phyloP scores from a whole-genome alignment of 139 green algal species.

The Pleodorina starrii region DNA sequence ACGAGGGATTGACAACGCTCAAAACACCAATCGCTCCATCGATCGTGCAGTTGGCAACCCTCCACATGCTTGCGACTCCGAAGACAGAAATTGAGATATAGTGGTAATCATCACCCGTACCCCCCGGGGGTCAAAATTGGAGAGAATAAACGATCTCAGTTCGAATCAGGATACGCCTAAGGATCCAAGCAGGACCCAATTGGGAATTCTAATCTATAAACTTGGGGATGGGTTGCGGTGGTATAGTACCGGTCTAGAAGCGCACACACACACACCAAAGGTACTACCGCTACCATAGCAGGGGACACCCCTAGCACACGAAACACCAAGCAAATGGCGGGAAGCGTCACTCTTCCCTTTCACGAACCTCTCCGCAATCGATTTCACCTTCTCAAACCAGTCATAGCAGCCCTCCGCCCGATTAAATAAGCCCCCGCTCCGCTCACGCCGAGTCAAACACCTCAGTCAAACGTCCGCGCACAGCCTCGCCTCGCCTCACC shows the following conservation, averaged over 20 bases:
- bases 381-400: not conserved
- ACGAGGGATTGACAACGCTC: slow-evolving; percentile 14
- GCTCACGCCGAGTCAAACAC: no score
- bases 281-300: not conserved
- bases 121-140: slow-evolving; percentile 11
- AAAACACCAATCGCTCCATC: slow-evolving; percentile 21
- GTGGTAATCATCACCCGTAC: not conserved
- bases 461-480: not conserved
- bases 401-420: not conserved
- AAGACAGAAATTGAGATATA: slow-evolving; percentile 36
- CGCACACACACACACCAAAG: not conserved
- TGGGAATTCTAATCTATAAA: not conserved
- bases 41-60: slow-evolving; percentile 33
- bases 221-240: not conserved
- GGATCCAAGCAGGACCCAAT: not conserved
- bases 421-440: slow-evolving; percentile 12
- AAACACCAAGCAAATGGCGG: slow-evolving; percentile 26
- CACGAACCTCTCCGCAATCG: slow-evolving; percentile 19
- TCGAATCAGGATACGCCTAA: not conserved
- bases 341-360: slow-evolving; percentile 30
- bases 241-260: slow-evolving; percentile 14
- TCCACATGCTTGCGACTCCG: slow-evolving; percentile 26
- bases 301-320: not conserved
- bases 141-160: not conserved
- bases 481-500: not conserved